A percentile compares a stretch with the other conserved stretches of the same genome.
Conservation (phyloP, 1,139 yeast genomes). For the Saccharomycopsis crataegensis region DNA sequence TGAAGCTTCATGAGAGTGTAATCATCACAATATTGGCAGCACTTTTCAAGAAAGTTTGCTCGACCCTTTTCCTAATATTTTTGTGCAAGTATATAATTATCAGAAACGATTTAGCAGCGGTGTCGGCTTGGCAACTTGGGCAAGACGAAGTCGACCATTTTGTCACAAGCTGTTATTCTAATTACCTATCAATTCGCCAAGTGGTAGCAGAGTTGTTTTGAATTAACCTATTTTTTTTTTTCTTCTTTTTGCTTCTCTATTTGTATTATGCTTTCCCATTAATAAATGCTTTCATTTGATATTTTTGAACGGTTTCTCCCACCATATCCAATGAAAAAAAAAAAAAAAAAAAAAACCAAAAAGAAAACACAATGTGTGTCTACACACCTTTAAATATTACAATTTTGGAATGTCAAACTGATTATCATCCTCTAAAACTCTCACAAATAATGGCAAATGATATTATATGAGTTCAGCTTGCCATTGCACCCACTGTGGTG, state of each 20-base stretch:
- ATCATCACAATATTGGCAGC: conserved; percentile 1
- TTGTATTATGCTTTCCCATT: no score
- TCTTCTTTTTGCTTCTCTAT: background rate
- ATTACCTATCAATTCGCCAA: background rate
- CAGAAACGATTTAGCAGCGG: background rate
- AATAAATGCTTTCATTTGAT: no score
- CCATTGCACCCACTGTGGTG: no score
- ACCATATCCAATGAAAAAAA: no score
- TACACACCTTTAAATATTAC: no score
- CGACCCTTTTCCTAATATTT: conserved; percentile 2
- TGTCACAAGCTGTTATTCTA: background rate
- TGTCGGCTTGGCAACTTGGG: background rate
- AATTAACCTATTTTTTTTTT: background rate
- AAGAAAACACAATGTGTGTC: no score
- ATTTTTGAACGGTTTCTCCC: no score
- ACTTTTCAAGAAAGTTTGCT: background rate
- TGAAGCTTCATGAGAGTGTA: conserved; percentile 5
- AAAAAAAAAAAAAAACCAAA: no score
- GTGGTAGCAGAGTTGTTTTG: background rate
- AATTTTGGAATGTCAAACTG: no score
- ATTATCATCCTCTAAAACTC: no score
- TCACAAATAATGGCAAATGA: no score
- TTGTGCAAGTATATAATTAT: background rate
- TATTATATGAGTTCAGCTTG: no score
- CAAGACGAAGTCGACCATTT: background rate